Conservation (phyloP, 2,329 filamentous ascomycete genomes). For the Epichloe scottii region DNA sequence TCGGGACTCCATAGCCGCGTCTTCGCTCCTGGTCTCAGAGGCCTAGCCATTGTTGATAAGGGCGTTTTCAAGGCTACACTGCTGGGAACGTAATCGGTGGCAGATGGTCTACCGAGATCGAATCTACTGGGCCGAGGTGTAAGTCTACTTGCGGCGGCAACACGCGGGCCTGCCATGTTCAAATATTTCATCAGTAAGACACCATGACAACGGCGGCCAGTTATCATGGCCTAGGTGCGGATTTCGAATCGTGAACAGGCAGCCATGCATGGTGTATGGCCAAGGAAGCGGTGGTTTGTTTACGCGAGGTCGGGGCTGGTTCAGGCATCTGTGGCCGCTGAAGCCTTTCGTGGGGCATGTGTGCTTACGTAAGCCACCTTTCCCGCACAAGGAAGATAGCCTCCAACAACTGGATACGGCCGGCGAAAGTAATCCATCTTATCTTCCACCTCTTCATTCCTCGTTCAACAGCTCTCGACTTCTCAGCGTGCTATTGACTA, state of each 20-base stretch:
- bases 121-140: background rate
- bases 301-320: background rate
- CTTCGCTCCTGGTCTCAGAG: slow-evolving; percentile 6
- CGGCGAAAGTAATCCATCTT: background rate
- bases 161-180: slow-evolving; percentile 8
- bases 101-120: background rate
- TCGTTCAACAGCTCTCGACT: background rate
- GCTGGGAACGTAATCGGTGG: background rate
- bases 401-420: background rate
- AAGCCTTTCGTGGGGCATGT: background rate
- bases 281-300: background rate
- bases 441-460: background rate
- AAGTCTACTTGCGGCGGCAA: slow-evolving; percentile 15
- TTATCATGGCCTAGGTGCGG: slow-evolving; percentile 10
- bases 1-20: slow-evolving; percentile 18
- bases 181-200: slow-evolving; percentile 11
- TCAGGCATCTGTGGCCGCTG: background rate
- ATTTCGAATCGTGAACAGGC: slow-evolving; percentile 2
- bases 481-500: background rate
- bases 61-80: background rate
- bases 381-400: background rate
- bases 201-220: slow-evolving; percentile 7
- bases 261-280: slow-evolving; percentile 4
- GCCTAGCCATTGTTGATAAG: slow-evolving; percentile 5
- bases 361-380: slow-evolving; percentile 1